phyloP scores from a whole-genome alignment of 495 filamentous ascomycete genomes.

The Penicillium dipodomyicola region DNA sequence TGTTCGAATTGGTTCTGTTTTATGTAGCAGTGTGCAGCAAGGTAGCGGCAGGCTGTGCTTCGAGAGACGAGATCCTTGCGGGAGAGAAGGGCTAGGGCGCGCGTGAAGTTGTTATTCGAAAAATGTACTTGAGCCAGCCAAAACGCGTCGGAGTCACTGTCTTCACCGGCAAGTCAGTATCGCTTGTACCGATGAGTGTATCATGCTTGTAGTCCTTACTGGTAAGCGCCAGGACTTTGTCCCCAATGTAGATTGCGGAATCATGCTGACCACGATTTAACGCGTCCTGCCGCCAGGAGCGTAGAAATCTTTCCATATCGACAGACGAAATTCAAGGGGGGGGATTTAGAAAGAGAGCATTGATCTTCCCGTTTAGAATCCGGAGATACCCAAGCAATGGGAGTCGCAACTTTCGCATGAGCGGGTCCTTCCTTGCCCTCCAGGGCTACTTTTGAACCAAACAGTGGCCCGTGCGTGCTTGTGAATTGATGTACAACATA shows the following conservation, averaged over 20 bases:
- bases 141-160: conserved; percentile 86
- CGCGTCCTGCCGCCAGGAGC: conserved; percentile 90
- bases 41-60: conserved; percentile 83
- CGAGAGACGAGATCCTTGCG: conserved; percentile 78
- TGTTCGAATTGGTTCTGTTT: conserved; percentile 87
- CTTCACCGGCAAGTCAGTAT: conserved; percentile 46
- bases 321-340: conserved; percentile 6
- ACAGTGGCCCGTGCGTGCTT: conserved; percentile 27
- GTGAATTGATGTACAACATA: background rate
- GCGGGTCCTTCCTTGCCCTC: conserved; percentile 21
- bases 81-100: conserved; percentile 80
- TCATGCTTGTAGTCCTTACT: conserved; percentile 48
- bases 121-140: conserved; percentile 96
- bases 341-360: background rate
- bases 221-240: conserved; percentile 92
- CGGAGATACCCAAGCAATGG: background rate
- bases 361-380: too few relatives aligned
- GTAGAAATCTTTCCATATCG: conserved; percentile 84
- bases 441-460: conserved; percentile 18
- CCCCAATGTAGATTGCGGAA: conserved; percentile 90
- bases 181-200: background rate
- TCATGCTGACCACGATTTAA: conserved; percentile 93
- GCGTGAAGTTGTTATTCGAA: conserved; percentile 85
- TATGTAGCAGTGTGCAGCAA: conserved; percentile 89
- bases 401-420: conserved; percentile 14